phyloP scores from a whole-genome alignment of 495 filamentous ascomycete genomes.

The Paragyromitra xinjiangensis region DNA sequence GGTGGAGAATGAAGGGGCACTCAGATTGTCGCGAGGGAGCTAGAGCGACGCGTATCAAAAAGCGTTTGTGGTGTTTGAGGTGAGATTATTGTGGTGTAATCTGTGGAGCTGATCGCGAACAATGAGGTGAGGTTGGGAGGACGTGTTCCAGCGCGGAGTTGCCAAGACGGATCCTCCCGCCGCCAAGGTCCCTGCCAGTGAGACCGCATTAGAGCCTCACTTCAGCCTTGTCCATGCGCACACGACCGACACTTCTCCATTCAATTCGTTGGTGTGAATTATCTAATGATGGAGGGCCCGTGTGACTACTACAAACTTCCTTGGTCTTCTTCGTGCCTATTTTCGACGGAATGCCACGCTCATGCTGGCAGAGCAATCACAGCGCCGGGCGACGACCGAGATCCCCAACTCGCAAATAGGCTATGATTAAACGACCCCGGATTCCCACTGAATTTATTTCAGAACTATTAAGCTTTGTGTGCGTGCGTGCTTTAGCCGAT shows the following conservation, averaged over 20 bases:
- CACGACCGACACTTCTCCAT: not conserved
- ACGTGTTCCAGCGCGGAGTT: constrained; percentile 44
- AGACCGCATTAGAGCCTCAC: constrained; percentile 43
- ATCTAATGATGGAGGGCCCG: not conserved
- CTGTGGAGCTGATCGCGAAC: constrained; percentile 25
- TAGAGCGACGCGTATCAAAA: constrained; percentile 31
- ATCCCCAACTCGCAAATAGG: constrained; percentile 2
- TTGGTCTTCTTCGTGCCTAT: not conserved
- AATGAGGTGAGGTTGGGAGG: constrained; percentile 48
- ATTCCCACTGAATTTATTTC: constrained; percentile 16
- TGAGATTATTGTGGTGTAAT: constrained; percentile 22
- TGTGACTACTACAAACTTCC: not conserved
- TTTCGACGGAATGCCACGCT: not conserved
- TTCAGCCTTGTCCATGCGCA: constrained; percentile 18
- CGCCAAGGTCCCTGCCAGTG: constrained; percentile 31
- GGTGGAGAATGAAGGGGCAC: not conserved
- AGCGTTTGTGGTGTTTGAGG: constrained; percentile 12
- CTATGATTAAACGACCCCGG: constrained; percentile 1
- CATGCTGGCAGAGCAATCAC: not conserved
- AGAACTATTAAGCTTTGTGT: constrained; percentile 27
- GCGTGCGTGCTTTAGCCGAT: constrained; percentile 4
- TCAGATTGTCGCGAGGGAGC: not conserved
- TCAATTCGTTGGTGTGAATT: not conserved
- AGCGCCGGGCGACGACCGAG: not conserved
- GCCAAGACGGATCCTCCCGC: constrained; percentile 47